Evolutionary conservation across 164 flowering plant species (phyloP).

Genomic region (Aristolochia californica): DNA sequence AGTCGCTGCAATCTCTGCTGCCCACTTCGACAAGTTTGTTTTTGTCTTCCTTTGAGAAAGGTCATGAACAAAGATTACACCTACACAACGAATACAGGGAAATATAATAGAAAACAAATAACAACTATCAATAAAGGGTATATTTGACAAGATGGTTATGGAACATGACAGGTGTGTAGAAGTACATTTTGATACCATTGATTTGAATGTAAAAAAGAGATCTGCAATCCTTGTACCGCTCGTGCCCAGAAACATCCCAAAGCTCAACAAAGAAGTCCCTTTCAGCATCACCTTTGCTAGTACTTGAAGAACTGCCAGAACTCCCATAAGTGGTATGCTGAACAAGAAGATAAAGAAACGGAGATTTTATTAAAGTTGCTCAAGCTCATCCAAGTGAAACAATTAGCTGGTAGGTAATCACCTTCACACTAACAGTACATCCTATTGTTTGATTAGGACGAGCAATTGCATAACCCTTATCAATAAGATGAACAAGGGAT

Average conservation of each 20-base stretch:
- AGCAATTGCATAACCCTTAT: slow-evolving; percentile 60
- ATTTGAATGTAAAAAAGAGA: slow-evolving; percentile 91
- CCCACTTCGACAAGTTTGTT: slow-evolving; percentile 89
- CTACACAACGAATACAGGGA: slow-evolving; percentile 25
- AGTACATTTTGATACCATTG: slow-evolving; percentile 43
- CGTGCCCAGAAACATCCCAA: slow-evolving; percentile 98
- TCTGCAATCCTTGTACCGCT: slow-evolving; percentile 85
- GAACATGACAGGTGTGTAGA: no score
- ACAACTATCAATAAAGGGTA: no score
- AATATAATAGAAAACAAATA: neutral
- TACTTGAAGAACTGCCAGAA: slow-evolving; percentile 76
- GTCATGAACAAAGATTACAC: slow-evolving; percentile 93
- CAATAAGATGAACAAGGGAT: slow-evolving; percentile 84
- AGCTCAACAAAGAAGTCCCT: slow-evolving; percentile 93
- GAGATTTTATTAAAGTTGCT: neutral
- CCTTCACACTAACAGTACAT: slow-evolving; percentile 85
- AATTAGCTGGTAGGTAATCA: slow-evolving; percentile 7
- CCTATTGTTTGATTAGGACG: slow-evolving; percentile 88
- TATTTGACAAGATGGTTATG: no score
- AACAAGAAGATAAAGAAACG: slow-evolving; percentile 4
- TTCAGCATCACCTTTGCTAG: slow-evolving; percentile 57
- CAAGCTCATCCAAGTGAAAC: neutral
- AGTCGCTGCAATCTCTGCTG: slow-evolving; percentile 66
- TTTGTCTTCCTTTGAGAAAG: slow-evolving; percentile 85
- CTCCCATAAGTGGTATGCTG: slow-evolving; percentile 78